Percentiles rank a stretch among this genome's conserved stretches.
phyloP scores from a whole-genome alignment of 1,284 basidiomycete genomes.

The Microbotryomycetes sp. region DNA sequence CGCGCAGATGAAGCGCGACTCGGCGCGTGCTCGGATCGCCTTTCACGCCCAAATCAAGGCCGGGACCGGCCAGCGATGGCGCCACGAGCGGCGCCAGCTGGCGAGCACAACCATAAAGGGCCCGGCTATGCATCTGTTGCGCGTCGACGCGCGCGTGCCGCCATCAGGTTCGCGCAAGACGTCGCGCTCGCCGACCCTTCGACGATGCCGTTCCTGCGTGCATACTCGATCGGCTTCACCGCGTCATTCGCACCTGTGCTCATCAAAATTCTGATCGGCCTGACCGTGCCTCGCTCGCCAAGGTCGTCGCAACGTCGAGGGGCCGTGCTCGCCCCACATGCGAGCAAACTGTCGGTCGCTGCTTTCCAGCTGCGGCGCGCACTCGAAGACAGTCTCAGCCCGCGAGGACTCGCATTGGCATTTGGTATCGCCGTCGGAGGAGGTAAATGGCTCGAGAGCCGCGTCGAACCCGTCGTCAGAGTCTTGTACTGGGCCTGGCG shows the following conservation, averaged over 20 bases:
- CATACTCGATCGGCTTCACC: slow-evolving; percentile 19
- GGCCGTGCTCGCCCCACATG: not conserved
- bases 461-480: slow-evolving; percentile 13
- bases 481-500: not conserved
- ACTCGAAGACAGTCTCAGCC: not conserved
- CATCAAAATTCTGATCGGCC: slow-evolving; percentile 13
- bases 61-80: not conserved
- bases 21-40: too few relatives aligned
- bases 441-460: slow-evolving; percentile 17
- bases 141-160: not conserved
- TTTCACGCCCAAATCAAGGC: not conserved
- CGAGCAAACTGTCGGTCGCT: not conserved
- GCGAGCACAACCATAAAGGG: not conserved
- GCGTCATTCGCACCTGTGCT: slow-evolving; percentile 12
- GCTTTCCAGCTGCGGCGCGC: not conserved
- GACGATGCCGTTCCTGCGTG: slow-evolving; percentile 24
- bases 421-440: slow-evolving; percentile 27
- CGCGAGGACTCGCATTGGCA: slow-evolving; percentile 16
- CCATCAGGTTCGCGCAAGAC: too few relatives aligned
- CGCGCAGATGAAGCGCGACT: too few relatives aligned
- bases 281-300: slow-evolving; percentile 4
- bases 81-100: not conserved
- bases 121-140: not conserved
- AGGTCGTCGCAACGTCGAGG: not conserved
- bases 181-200: slow-evolving; percentile 15